Conservation (phyloP, 2,329 filamentous ascomycete species). For the Alternaria panax region DNA sequence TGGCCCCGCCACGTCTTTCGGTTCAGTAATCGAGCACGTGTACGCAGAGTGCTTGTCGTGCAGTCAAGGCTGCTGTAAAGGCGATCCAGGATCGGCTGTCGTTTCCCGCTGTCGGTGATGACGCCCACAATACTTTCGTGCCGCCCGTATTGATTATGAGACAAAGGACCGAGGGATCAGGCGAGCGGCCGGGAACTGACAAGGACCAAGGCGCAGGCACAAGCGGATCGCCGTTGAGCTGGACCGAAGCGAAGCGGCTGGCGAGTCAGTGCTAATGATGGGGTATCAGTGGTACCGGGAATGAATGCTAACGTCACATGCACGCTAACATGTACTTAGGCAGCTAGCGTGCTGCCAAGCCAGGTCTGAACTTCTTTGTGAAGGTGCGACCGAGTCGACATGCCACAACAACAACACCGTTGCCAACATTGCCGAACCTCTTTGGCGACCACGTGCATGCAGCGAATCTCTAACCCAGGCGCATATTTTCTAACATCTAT, state of each 20-base stretch:
- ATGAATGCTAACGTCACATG: slow-evolving; percentile 8
- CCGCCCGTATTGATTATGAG: slow-evolving; percentile 11
- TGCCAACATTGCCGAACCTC: slow-evolving; percentile 14
- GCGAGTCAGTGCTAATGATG: slow-evolving; percentile 19
- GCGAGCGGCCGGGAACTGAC: slow-evolving; percentile 18
- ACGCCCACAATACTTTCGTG: slow-evolving; percentile 14
- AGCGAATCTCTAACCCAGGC: slow-evolving; percentile 21
- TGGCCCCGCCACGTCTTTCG: slow-evolving; percentile 24
- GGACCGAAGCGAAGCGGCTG: slow-evolving; percentile 23
- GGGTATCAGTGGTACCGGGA: slow-evolving; percentile 6
- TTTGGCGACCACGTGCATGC: slow-evolving; percentile 25
- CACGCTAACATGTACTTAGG: slow-evolving; percentile 9
- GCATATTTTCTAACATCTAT: slow-evolving; percentile 25
- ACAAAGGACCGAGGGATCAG: slow-evolving; percentile 18
- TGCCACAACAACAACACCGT: slow-evolving; percentile 6
- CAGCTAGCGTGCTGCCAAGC: slow-evolving; percentile 3
- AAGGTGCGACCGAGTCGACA: slow-evolving; percentile 9
- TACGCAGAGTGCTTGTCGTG: slow-evolving; percentile 19
- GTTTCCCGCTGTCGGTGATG: slow-evolving; percentile 14
- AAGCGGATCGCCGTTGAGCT: slow-evolving; percentile 25
- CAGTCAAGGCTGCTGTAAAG: slow-evolving; percentile 22
- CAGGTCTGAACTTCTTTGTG: slow-evolving; percentile 2
- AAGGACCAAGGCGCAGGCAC: slow-evolving; percentile 20
- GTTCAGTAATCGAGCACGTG: slow-evolving; percentile 22
- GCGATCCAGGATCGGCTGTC: slow-evolving; percentile 21